Base-by-base conservation (phyloP, 2,329 filamentous ascomycete species). In the Cordyceps militaris region DNA sequence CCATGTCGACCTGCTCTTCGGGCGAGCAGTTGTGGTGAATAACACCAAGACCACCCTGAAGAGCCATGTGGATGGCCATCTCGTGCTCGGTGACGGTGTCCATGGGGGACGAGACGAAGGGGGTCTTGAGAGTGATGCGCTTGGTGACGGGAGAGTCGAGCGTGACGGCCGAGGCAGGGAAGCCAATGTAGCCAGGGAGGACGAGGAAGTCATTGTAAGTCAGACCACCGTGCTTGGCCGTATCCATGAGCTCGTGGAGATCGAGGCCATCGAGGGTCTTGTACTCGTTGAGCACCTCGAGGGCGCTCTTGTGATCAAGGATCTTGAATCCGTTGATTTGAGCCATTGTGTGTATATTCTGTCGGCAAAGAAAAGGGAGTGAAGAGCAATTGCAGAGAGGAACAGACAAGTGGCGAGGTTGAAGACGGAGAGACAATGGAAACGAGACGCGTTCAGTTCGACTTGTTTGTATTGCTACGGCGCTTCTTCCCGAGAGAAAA, bases 11-110 rank as follows among this genome's bases (percentile, higher is more conserved):
- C 79, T 99, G 94, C 57, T 90, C 89, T 28, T 97, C 91, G 30
- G 92, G 84, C n/a, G 92, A 94, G 83, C 94, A 99, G 81, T 99
- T 99, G 84, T 99, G 94, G 81, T 99, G 94, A 66, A 99, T 96
- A 66, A 99, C 91, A 77, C 94, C 90, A 19, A 95, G 80, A 68
- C 90, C 90, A 67, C 90, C 90, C 70, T 94, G 87, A 32, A 94
- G 82, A 54, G 90, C 90, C 82, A 95, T 96, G 78, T 97, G 90
- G 67, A 99, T 97, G 63, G 94, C 95, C 95, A 99, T 99, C 73
- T 96, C 93, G 77, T 96, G 89, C 79, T 99, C 94, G 44, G 95
- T 99, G 72, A 99, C 94, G 10, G 94, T 99, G 79, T 99, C 94
- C 94, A 99, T 99, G 68, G 95, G 94, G 40, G 94, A 97, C 48